Base-by-base conservation (phyloP, 2,329 filamentous ascomycete species). In the Paraphoma sp. region DNA sequence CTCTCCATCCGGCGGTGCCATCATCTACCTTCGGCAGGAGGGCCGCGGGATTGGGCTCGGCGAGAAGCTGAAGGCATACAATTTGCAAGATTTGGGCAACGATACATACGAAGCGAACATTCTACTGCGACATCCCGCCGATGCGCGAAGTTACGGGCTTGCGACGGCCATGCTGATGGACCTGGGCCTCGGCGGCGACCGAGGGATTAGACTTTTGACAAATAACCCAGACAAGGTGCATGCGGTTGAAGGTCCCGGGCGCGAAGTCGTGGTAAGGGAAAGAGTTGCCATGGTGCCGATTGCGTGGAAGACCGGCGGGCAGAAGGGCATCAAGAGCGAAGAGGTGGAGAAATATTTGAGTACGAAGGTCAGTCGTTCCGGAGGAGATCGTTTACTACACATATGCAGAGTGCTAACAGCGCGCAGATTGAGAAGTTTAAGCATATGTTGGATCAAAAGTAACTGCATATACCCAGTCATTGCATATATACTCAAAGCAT, bases 191-290 rank as follows among this genome's bases (percentile, higher is more conserved):
- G 86, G 83, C 2, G 84, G 81, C 1, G 84, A 96, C 65, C 76
- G 80, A 11, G 90, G 93, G 29, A 88, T 98, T 51, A 84, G 91
- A 36, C 80, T 99, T 48, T 80, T 99, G 67, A 99, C 95, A 9
- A 99, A 99, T 76, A 99, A 99, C 70, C 95, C 95, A 0, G 95
- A 99, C 68, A 99, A 99, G 81, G 91, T 99, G 42, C 84, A 92
- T 14, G 95, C 95, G 0, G 91, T 99, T 0, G 95, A 99, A 76
- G 95, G 95, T 0, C 93, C 93, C 0, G 91, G 91, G 63, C 82
- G 93, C 10, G 94, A 99, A 78, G 84, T 99, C 11, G 84, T 90
- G 8, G 95, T 99, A 2, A 91, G 85, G 64, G 94, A 98, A 78
- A 82, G 95, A 45, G 93, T 99, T 11, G 89, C 93, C 1, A 99